phyloP scores from a whole-genome alignment of 306 rosid genomes.

The Lotus japonicus region DNA sequence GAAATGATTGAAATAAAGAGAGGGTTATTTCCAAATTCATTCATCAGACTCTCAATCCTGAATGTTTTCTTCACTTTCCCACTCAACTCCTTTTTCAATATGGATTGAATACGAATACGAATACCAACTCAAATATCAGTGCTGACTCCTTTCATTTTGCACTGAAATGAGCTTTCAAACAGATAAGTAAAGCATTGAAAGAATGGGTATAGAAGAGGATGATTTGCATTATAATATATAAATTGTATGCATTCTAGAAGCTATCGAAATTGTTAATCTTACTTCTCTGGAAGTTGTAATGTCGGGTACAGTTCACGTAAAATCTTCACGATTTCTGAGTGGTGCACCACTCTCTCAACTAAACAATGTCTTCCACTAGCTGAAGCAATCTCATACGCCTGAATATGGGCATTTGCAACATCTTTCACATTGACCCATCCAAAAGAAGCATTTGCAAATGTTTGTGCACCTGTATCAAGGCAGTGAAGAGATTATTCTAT shows the following conservation, averaged over 20 bases:
- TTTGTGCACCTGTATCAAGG: slow-evolving; percentile 48
- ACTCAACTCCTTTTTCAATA: background rate
- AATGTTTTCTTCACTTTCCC: too few relatives aligned
- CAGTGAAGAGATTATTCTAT: background rate
- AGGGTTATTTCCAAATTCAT: background rate
- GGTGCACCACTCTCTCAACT: slow-evolving; percentile 52
- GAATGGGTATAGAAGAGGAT: background rate
- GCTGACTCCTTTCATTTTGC: background rate
- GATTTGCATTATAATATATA: background rate
- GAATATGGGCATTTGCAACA: slow-evolving; percentile 73
- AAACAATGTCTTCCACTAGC: slow-evolving; percentile 75
- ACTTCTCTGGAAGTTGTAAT: slow-evolving; percentile 59
- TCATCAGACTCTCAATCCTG: background rate
- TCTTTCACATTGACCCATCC: slow-evolving; percentile 81
- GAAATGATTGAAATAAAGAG: background rate
- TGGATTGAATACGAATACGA: background rate
- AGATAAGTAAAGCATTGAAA: background rate
- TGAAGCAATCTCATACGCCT: slow-evolving; percentile 69
- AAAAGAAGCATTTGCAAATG: slow-evolving; percentile 39
- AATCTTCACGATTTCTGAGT: slow-evolving; percentile 44
- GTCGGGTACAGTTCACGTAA: slow-evolving; percentile 48
- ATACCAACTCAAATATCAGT: background rate
- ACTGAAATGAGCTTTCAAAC: background rate
- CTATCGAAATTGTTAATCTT: slow-evolving; percentile 13
- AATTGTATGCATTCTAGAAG: background rate